Percentiles rank a stretch among this genome's conserved stretches.
Conservation (phyloP, 2,329 filamentous ascomycete genomes). For the Trichoderma sp. region DNA sequence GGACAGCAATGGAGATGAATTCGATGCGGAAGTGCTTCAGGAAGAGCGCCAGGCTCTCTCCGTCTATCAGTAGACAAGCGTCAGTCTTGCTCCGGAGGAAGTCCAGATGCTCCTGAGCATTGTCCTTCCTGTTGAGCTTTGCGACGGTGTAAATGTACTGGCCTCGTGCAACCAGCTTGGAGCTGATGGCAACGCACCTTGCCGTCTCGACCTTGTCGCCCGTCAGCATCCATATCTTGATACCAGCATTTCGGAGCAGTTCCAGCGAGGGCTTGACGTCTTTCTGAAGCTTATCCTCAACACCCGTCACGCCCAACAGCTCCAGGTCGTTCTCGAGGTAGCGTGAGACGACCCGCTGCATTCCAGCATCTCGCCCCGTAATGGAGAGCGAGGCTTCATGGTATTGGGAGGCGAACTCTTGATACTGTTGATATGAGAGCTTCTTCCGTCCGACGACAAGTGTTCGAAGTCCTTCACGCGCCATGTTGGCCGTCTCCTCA, state of each 20-base stretch:
- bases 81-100: conserved; percentile 86
- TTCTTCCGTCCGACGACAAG: conserved; percentile 92
- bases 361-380: conserved; percentile 72
- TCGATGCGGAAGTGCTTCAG: conserved; percentile 76
- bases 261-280: conserved; percentile 96
- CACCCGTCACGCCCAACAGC: conserved; percentile 92
- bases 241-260: conserved; percentile 89
- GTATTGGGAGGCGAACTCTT: conserved; percentile 72
- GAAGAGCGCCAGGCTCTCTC: conserved; percentile 81
- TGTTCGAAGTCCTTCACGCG: conserved; percentile 88
- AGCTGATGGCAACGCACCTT: conserved; percentile 90
- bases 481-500: conserved; percentile 99
- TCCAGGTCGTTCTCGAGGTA: conserved; percentile 87
- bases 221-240: conserved; percentile 99
- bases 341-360: conserved; percentile 75
- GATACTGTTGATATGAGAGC: conserved; percentile 73
- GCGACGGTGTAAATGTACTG: conserved; percentile 95
- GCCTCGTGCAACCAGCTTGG: conserved; percentile 86
- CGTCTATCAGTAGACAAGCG: conserved; percentile 86
- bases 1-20: conserved; percentile 85
- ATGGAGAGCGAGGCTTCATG: conserved; percentile 78
- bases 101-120: conserved; percentile 83
- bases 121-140: conserved; percentile 77
- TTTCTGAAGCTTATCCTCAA: conserved; percentile 93
- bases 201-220: conserved; percentile 98